phyloP scores from a whole-genome alignment of 1,284 basidiomycete genomes.

The Kalmanozyma brasiliensis region DNA sequence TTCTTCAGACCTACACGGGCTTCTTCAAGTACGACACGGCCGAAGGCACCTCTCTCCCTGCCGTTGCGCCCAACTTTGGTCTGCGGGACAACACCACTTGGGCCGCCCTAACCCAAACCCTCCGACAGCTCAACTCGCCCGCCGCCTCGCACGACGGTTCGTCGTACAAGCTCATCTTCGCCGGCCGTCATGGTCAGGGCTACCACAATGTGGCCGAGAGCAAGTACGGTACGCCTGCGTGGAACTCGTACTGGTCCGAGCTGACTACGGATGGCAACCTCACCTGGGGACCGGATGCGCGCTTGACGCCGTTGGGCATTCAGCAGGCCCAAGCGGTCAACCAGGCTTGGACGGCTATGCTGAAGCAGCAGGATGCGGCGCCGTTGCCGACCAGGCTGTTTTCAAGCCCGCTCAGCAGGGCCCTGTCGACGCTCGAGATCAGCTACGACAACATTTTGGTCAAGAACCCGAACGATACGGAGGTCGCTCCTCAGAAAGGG shows the following conservation, averaged over 20 bases:
- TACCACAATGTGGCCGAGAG: slow-evolving; percentile 51
- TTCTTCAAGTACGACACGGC: slow-evolving; percentile 44
- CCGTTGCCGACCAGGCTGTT: slow-evolving; percentile 39
- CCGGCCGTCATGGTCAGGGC: slow-evolving; percentile 51
- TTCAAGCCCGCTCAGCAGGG: slow-evolving; percentile 36
- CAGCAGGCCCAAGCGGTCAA: slow-evolving; percentile 48
- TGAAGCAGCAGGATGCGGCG: slow-evolving; percentile 23
- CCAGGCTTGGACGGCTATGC: slow-evolving; percentile 31
- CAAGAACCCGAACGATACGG: slow-evolving; percentile 17
- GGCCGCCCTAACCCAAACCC: slow-evolving; percentile 19
- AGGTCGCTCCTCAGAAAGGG: not conserved
- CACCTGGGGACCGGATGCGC: slow-evolving; percentile 49
- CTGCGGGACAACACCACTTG: slow-evolving; percentile 42
- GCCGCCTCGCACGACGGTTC: slow-evolving; percentile 21
- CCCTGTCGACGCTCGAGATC: slow-evolving; percentile 39
- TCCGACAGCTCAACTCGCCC: slow-evolving; percentile 35
- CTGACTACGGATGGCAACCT: slow-evolving; percentile 39
- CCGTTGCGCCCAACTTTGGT: slow-evolving; percentile 50
- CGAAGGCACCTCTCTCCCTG: slow-evolving; percentile 32
- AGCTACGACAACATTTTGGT: slow-evolving; percentile 39
- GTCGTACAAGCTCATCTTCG: slow-evolving; percentile 48
- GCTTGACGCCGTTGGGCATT: slow-evolving; percentile 40
- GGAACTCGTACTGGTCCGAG: slow-evolving; percentile 46
- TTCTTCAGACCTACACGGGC: slow-evolving; percentile 30
- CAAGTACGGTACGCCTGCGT: slow-evolving; percentile 43